phyloP scores from a whole-genome alignment of 179 eudicot genomes.

The Camellia oleifera region DNA sequence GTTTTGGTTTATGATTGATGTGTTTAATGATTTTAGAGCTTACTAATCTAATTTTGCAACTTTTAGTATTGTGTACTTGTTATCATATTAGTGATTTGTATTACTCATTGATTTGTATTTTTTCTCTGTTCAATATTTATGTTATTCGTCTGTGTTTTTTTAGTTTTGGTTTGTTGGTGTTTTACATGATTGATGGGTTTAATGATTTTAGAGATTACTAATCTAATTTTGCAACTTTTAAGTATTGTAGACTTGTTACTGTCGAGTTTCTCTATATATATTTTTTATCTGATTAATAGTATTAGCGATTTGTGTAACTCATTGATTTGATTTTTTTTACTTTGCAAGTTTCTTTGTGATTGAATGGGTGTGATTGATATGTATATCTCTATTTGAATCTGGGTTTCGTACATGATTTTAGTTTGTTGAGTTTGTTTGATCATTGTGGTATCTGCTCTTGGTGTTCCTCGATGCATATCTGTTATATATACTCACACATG shows the following conservation, averaged over 20 bases:
- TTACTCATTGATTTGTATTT: too few relatives aligned
- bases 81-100: too few relatives aligned
- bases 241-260: background rate
- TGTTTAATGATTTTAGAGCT: too few relatives aligned
- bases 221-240: background rate
- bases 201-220: background rate
- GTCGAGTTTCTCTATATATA: background rate
- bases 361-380: background rate
- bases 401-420: background rate
- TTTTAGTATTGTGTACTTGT: too few relatives aligned
- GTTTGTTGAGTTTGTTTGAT: background rate
- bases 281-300: background rate
- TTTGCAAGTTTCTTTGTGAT: background rate
- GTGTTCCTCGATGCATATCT: too few relatives aligned
- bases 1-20: too few relatives aligned
- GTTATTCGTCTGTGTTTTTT: too few relatives aligned
- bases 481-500: background rate
- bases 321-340: background rate
- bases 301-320: background rate
- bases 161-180: too few relatives aligned
- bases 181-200: background rate
- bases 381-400: too few relatives aligned
- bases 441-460: too few relatives aligned
- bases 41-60: too few relatives aligned
- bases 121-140: too few relatives aligned